These are phyloP conservation scores for Boletus bicolor DNA, from an alignment of 768 basidiomycete species.

Conservation along the genomic window DNA sequence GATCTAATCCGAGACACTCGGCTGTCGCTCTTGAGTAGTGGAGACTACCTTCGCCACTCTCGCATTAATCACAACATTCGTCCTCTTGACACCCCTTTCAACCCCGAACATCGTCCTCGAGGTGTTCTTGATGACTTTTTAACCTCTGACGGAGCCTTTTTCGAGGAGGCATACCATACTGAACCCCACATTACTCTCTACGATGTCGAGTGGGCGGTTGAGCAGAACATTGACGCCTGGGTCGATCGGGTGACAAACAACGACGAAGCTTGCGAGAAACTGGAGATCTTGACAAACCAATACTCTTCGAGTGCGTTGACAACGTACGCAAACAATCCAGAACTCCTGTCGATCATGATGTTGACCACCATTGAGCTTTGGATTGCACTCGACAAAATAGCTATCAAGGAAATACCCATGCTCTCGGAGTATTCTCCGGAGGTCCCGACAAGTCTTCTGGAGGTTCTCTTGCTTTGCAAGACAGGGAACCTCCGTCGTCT, in stretches of 20 bases:
- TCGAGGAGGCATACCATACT: conserved; percentile 1
- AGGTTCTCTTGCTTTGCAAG: conserved; percentile 30
- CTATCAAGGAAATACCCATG: conserved; percentile 21
- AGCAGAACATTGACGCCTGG: conserved; percentile 35
- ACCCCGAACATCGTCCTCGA: conserved; percentile 1
- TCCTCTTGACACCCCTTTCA: not conserved
- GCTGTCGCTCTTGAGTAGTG: conserved; percentile 33
- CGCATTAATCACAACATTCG: not conserved
- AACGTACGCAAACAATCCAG: conserved; percentile 35
- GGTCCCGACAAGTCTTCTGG: conserved; percentile 24
- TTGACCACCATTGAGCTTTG: conserved; percentile 37
- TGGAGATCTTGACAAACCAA: conserved; percentile 24
- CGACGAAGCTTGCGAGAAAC: conserved; percentile 14
- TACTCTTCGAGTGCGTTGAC: conserved; percentile 28
- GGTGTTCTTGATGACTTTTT: conserved; percentile 21
- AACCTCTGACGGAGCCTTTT: conserved; percentile 5
- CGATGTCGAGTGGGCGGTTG: conserved; percentile 38
- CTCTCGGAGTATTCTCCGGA: conserved; percentile 34
- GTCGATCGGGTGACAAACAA: conserved; percentile 13
- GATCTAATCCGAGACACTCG: conserved; percentile 30
- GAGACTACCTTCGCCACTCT: conserved; percentile 26
- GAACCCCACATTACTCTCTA: conserved; percentile 25
- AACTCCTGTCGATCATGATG: conserved; percentile 42
- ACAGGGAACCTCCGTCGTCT: conserved; percentile 29
- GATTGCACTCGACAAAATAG: conserved; percentile 34